These are phyloP conservation scores for Trifolium pratense DNA, from an alignment of 306 rosid species.

Conservation along the genomic window DNA sequence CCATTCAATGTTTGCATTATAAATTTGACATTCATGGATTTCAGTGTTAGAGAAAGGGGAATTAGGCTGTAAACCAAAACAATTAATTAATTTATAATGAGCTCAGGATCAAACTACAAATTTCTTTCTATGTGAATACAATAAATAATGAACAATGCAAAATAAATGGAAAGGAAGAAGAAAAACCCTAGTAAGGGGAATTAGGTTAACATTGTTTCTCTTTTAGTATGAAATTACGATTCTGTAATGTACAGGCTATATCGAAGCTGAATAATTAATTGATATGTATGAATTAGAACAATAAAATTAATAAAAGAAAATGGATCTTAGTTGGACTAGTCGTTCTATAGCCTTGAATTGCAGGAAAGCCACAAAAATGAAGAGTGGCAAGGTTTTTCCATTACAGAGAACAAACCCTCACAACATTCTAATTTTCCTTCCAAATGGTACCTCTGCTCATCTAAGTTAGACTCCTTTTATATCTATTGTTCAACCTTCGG, in stretches of 20 bases:
- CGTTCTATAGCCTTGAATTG: slow-evolving; percentile 46
- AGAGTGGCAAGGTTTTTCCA: slow-evolving; percentile 38
- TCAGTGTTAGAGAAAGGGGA: no score
- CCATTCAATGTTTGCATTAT: no score
- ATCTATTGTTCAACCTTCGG: slow-evolving; percentile 56
- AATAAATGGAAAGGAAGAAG: slow-evolving; percentile 5
- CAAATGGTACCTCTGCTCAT: slow-evolving; percentile 41
- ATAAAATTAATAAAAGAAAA: slow-evolving; percentile 38
- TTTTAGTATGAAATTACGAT: slow-evolving; percentile 54
- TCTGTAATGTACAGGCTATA: slow-evolving; percentile 74
- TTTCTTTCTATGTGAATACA: slow-evolving; percentile 34
- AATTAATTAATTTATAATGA: slow-evolving; percentile 24
- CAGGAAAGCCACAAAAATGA: slow-evolving; percentile 46
- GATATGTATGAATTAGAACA: slow-evolving; percentile 48
- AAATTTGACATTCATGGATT: no score
- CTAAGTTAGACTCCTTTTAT: slow-evolving; percentile 51
- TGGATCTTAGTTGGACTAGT: slow-evolving; percentile 50
- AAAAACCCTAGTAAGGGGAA: slow-evolving; percentile 5
- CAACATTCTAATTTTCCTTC: slow-evolving; percentile 29
- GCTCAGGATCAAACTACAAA: slow-evolving; percentile 32
- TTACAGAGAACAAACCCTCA: slow-evolving; percentile 48
- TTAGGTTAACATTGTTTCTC: slow-evolving; percentile 41
- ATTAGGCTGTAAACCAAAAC: neutral
- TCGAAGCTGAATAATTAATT: slow-evolving; percentile 58
- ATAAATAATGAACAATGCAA: slow-evolving; percentile 25